Evolutionary conservation across 2,329 filamentous ascomycete species (phyloP), one percentile per base, ranked within the genome.

Genomic region (Alternaria sp.): DNA sequence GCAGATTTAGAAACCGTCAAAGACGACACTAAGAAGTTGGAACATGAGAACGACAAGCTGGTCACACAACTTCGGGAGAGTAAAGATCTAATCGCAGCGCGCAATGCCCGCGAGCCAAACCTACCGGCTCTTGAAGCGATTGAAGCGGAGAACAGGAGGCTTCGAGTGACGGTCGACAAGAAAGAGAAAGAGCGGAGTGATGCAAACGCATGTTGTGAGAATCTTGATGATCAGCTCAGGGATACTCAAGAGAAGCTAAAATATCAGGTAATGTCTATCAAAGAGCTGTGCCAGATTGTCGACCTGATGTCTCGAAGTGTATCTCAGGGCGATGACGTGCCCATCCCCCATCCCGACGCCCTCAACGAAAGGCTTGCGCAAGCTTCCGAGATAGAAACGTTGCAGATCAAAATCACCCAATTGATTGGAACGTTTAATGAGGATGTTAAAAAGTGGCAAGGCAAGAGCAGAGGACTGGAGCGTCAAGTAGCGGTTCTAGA

Each of bases 1-100:
- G 46, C 49, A 45, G 57, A 63, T n/a, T 41, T 62, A 18, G 25
- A 50, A 25, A 40, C 6, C 7, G 16, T 30, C 7, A 51, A 53
- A 41, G 46, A 28, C 16, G 34, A 50, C 6, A 27, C 38, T 1
- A 14, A 14, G n/a, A 53, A 27, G 3, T 32, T 59, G 14, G 34
- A 48, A 18, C 25, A 50, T 25, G 25, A 60, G 12, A 22, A 46
- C 5, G 14, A 53, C 5, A 28, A 60, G 16, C 45, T 60, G 3
- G 25, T 36, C n/a, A 8, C 3, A 16, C 34, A 36, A 11, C 40
- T 45, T 14, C 30, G 25, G 9, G 27, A 57, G 4, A 43, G 50
- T 10, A 16, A 48, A 11, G 40, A 27, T 9, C 20, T 53, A 10
- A 43, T 52, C 5, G 20, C 45, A 12, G 27, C n/a, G 22, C 40